These are phyloP conservation scores for Earliella scabrosa DNA, from an alignment of 1,284 basidiomycete species.

Conservation along the genomic window DNA sequence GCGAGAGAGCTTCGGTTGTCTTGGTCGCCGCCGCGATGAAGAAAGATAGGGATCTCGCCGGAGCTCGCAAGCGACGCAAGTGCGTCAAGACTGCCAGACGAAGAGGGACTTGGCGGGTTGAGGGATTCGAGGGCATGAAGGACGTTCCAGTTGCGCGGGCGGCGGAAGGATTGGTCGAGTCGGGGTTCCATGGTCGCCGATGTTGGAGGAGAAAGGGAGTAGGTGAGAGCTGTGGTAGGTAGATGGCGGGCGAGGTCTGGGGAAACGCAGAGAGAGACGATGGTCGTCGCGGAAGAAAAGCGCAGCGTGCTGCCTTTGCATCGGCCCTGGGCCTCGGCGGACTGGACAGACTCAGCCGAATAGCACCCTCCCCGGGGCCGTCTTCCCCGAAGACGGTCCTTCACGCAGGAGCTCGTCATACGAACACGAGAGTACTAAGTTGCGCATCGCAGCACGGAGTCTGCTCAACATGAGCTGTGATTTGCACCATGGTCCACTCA, in stretches of 20 bases:
- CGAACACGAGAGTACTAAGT: too few relatives aligned
- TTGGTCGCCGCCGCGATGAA: slow-evolving; percentile 37
- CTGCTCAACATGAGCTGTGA: too few relatives aligned
- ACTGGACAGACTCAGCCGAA: neutral
- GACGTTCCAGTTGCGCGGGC: slow-evolving; percentile 33
- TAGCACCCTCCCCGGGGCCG: too few relatives aligned
- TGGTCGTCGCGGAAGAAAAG: neutral
- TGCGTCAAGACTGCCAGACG: slow-evolving; percentile 46
- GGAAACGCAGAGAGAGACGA: neutral
- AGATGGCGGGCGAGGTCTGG: neutral
- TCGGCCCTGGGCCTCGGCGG: too few relatives aligned
- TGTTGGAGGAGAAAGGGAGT: neutral
- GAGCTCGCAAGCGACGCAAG: slow-evolving; percentile 46
- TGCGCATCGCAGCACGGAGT: too few relatives aligned
- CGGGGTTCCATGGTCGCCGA: neutral
- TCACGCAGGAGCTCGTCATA: too few relatives aligned
- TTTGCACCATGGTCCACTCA: too few relatives aligned
- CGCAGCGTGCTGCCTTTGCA: too few relatives aligned
- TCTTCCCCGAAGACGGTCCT: too few relatives aligned
- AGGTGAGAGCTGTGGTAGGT: neutral
- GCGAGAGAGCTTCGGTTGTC: slow-evolving; percentile 1
- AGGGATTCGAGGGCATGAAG: slow-evolving; percentile 48
- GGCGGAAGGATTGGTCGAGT: slow-evolving; percentile 7
- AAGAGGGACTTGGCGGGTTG: slow-evolving; percentile 48
- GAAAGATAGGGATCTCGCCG: slow-evolving; percentile 59